These are phyloP conservation scores for Tephrocybe sp. DNA, from an alignment of 768 basidiomycete species.

Conservation along the genomic window DNA sequence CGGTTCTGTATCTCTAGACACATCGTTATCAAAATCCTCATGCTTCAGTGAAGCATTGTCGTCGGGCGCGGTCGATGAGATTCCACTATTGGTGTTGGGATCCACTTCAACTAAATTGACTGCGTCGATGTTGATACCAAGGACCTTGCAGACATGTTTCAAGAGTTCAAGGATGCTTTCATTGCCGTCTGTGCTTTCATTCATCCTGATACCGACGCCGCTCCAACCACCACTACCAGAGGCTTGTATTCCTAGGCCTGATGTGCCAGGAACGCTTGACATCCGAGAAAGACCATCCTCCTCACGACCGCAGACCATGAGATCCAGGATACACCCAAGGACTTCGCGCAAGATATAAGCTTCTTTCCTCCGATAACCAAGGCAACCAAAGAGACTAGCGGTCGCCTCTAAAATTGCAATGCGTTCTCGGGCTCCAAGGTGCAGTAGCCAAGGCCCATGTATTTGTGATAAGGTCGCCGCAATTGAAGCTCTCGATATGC, in stretches of 20 bases:
- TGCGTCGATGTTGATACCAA: constrained; percentile 80
- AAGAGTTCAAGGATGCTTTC: constrained; percentile 74
- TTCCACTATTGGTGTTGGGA: constrained; percentile 13
- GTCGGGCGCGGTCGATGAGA: not conserved
- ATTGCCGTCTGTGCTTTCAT: constrained; percentile 79
- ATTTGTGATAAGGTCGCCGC: constrained; percentile 62
- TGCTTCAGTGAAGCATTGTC: constrained; percentile 1
- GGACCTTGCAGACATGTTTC: constrained; percentile 69
- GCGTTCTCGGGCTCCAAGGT: constrained; percentile 74
- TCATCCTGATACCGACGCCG: constrained; percentile 66
- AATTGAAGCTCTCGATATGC: constrained; percentile 68
- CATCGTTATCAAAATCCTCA: constrained; percentile 37
- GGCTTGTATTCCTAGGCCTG: constrained; percentile 48
- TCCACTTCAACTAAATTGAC: constrained; percentile 47
- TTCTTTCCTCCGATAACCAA: constrained; percentile 89
- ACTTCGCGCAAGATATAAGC: constrained; percentile 84
- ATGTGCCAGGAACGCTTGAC: constrained; percentile 35
- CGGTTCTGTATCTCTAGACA: constrained; percentile 40
- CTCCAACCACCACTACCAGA: constrained; percentile 37
- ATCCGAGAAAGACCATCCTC: constrained; percentile 55
- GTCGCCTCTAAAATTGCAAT: constrained; percentile 67
- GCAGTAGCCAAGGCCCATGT: constrained; percentile 86
- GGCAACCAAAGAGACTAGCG: constrained; percentile 71
- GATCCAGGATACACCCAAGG: constrained; percentile 78
- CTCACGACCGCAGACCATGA: constrained; percentile 82